These are phyloP conservation scores for Cadophora gregata DNA, from an alignment of 2,329 filamentous ascomycete species.

Conservation along the genomic window DNA sequence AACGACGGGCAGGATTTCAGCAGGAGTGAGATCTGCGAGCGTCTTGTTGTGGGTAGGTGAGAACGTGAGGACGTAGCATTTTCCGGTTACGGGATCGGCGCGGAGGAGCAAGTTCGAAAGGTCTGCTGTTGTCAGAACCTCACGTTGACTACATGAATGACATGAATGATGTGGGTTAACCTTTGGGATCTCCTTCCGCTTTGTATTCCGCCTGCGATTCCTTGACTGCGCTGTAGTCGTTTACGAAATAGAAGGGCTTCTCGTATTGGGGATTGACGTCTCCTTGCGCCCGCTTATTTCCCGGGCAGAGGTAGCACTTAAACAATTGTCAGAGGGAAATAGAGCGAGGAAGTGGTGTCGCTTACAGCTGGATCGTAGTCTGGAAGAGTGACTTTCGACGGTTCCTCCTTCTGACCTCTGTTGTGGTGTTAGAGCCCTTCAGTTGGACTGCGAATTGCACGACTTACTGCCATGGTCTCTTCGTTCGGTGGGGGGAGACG, in stretches of 20 bases:
- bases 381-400: constrained; percentile 72
- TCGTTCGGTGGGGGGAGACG: constrained; percentile 94
- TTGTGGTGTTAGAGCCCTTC: constrained; percentile 22
- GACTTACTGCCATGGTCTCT: constrained; percentile 95
- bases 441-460: neutral
- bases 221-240: constrained; percentile 97
- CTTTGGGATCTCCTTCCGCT: constrained; percentile 40
- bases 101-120: constrained; percentile 78
- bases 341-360: constrained; percentile 11
- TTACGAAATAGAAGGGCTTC: constrained; percentile 91
- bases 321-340: constrained; percentile 31
- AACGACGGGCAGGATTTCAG: constrained; percentile 81
- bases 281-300: constrained; percentile 87
- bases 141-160: neutral
- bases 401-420: constrained; percentile 79
- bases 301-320: constrained; percentile 91
- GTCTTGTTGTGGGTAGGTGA: constrained; percentile 90
- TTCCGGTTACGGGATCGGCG: constrained; percentile 87
- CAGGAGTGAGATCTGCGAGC: constrained; percentile 82
- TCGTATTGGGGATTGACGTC: constrained; percentile 86
- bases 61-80: constrained; percentile 97
- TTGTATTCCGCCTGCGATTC: constrained; percentile 86
- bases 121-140: constrained; percentile 52
- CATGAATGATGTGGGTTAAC: constrained; percentile 33
- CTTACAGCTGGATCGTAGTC: constrained; percentile 77